phyloP scores from a whole-genome alignment of 768 basidiomycete species.

The Russula compacta region DNA sequence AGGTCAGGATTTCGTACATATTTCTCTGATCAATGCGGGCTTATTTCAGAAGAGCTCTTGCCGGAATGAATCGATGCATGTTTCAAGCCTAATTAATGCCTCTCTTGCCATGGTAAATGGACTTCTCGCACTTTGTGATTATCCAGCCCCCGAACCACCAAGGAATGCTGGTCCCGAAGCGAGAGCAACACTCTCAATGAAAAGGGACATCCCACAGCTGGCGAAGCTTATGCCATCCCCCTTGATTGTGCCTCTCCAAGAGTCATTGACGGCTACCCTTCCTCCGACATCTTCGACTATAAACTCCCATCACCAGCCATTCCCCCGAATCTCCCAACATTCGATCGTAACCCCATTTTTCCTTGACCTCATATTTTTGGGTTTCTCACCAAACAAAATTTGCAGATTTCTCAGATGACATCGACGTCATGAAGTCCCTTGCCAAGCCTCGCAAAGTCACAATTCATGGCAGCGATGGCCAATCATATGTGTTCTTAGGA shows the following conservation, averaged over 20 bases:
- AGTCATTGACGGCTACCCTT: conserved; percentile 81
- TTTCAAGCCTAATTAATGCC: conserved; percentile 36
- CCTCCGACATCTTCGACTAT: conserved; percentile 55
- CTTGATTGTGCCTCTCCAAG: conserved; percentile 86
- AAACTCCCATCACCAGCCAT: conserved; percentile 66
- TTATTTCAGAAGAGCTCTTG: conserved; percentile 36
- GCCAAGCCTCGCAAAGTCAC: conserved; percentile 88
- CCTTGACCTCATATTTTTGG: neutral
- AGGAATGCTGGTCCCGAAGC: conserved; percentile 21
- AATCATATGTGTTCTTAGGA: conserved; percentile 81
- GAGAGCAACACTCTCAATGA: conserved; percentile 37
- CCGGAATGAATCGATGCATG: conserved; percentile 35
- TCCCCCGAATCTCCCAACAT: conserved; percentile 65
- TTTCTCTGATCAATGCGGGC: neutral
- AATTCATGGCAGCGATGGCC: conserved; percentile 74
- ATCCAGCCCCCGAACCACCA: conserved; percentile 32
- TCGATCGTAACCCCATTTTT: conserved; percentile 43
- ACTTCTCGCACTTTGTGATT: conserved; percentile 58
- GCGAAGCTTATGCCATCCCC: conserved; percentile 47
- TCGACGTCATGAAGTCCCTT: conserved; percentile 86
- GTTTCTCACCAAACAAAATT: neutral
- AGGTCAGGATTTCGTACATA: conserved; percentile 32
- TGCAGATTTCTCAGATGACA: conserved; percentile 69
- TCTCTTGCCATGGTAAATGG: conserved; percentile 58
- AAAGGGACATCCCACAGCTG: conserved; percentile 45